A percentile compares a stretch with the other conserved stretches of the same genome.
Conservation (phyloP, 345 rosid species). For the Theobroma cacao region DNA sequence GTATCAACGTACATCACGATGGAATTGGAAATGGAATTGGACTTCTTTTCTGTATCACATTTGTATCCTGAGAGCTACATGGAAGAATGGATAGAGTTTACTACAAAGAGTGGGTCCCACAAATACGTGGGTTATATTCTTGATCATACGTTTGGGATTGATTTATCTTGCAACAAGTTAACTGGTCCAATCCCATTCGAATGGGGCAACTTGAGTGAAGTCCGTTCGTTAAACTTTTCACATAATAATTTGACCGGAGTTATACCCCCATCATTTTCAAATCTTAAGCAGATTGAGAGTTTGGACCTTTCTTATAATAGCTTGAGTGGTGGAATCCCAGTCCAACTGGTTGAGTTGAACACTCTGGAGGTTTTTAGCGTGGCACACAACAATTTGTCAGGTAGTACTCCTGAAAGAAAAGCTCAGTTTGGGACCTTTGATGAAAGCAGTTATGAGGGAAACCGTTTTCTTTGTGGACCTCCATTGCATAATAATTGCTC, state of each 20-base stretch:
- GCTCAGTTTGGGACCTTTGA: conserved; percentile 14
- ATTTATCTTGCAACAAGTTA: background rate
- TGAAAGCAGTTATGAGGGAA: conserved; percentile 7
- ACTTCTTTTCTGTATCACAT: background rate
- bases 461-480: background rate
- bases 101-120: background rate
- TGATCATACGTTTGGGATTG: background rate
- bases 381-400: background rate
- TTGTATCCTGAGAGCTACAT: background rate
- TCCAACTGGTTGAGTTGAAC: conserved; percentile 6
- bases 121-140: background rate
- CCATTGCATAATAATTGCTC: background rate
- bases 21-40: background rate
- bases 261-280: background rate
- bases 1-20: background rate
- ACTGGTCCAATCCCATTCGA: background rate
- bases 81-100: background rate
- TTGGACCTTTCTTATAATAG: conserved; percentile 26
- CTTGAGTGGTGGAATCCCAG: conserved; percentile 21
- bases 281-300: background rate
- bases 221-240: background rate
- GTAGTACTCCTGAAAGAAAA: background rate
- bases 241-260: background rate
- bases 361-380: background rate
- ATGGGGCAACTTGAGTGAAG: background rate